Evolutionary conservation across 495 filamentous ascomycete genomes (phyloP).

Genomic region (Cairneyella variabilis): DNA sequence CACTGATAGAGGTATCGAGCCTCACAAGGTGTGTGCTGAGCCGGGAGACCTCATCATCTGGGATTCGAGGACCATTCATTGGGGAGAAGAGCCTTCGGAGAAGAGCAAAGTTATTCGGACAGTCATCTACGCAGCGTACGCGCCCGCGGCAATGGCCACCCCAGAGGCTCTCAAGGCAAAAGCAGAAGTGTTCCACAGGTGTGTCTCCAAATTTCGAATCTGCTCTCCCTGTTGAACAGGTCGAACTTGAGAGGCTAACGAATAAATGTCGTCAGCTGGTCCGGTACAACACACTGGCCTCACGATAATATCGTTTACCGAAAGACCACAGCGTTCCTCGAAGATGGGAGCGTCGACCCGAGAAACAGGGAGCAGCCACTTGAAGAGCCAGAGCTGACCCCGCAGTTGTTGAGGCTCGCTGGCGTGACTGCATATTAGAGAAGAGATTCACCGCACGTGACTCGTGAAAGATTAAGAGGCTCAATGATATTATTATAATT

Average conservation of each 20-base stretch:
- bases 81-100: constrained; percentile 5
- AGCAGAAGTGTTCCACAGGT: constrained; percentile 33
- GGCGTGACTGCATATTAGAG: constrained; percentile 15
- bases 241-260: too few relatives aligned
- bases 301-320: constrained; percentile 29
- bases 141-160: constrained; percentile 32
- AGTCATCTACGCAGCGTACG: constrained; percentile 38
- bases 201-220: too few relatives aligned
- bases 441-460: too few relatives aligned
- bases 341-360: constrained; percentile 6
- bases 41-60: constrained; percentile 42
- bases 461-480: too few relatives aligned
- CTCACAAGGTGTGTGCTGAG: constrained; percentile 35
- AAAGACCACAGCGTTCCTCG: background rate
- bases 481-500: too few relatives aligned
- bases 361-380: constrained; percentile 2
- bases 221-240: too few relatives aligned
- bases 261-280: too few relatives aligned
- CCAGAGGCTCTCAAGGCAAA: constrained; percentile 32
- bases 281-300: constrained; percentile 45
- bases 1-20: constrained; percentile 26
- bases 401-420: constrained; percentile 12
- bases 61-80: constrained; percentile 41
- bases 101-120: constrained; percentile 30
- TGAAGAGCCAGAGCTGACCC: constrained; percentile 12